Conservation (phyloP, 179 eudicot genomes). For the Silene vulgaris region DNA sequence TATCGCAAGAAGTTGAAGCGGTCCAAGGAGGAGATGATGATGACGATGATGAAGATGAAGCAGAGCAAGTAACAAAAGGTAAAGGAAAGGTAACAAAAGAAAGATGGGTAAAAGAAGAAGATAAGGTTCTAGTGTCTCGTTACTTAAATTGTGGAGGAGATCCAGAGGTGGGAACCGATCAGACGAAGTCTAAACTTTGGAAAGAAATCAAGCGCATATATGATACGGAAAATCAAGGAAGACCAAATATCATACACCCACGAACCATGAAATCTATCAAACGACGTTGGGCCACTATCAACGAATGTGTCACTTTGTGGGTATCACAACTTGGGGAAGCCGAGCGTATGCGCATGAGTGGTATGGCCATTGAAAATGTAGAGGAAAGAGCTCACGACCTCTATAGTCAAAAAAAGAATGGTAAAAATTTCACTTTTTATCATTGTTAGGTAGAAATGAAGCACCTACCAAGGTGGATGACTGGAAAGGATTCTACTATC, state of each 20-base stretch:
- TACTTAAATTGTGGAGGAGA: not conserved
- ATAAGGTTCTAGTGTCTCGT: not conserved
- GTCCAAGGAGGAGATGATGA: not conserved
- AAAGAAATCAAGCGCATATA: not conserved
- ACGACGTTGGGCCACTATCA: no score
- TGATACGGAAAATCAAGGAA: not conserved
- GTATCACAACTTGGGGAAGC: conserved; percentile 4
- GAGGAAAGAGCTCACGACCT: no score
- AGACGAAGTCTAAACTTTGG: not conserved
- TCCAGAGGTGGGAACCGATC: not conserved
- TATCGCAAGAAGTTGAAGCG: not conserved
- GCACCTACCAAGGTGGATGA: not conserved
- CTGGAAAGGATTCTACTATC: not conserved
- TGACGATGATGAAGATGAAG: not conserved
- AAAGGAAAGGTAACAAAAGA: not conserved
- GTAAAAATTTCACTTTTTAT: not conserved
- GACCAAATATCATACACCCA: no score
- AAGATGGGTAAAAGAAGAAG: not conserved
- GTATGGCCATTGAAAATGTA: not conserved
- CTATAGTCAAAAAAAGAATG: not conserved
- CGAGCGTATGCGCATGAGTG: conserved; percentile 4
- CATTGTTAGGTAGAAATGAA: conserved; percentile 7
- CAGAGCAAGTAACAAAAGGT: not conserved
- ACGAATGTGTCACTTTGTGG: not conserved
- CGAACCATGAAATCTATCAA: no score